Evolutionary conservation across 2,329 filamentous ascomycete genomes (phyloP), one percentile per base, ranked within the genome.

Genomic region (Alternaria triticimaculans): DNA sequence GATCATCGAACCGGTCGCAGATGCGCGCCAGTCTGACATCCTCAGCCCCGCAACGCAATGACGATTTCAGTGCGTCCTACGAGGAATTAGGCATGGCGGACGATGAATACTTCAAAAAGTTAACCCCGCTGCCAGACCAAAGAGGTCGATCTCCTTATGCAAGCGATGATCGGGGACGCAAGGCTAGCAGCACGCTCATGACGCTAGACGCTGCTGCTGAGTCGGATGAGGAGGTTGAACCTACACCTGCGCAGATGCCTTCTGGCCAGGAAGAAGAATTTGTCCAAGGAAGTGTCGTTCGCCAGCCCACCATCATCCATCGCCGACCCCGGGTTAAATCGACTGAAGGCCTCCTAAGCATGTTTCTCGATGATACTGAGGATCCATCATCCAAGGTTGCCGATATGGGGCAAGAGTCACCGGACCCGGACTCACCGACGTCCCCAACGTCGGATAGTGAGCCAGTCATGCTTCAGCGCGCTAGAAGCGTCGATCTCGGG

Each of bases 31-130:
- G 84, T 67, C 75, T 81, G 21, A 80, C 81, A 15, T 86, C 84
- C 8, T 72, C 74, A 5, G 72, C 80, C 20, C 69, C 74, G 5
- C 80, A 80, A 62, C 80, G 80, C 51, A 80, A 85, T 21, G 85
- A 87, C 20, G 86, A 88, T 25, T 87, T 87, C 58, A 84, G 81
- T 41, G 86, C 84, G 46, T 87, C 85, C 1, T 90, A 90, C 58
- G 92, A 94, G 65, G 90, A 92, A 55, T 83, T 90, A 28, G 84
- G 83, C 20, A 84, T 87, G 30, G 87, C 85, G 15, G 90, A 93
- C 64, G 92, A 95, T 64, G 92, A 96, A 72, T 93, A 93, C 72
- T 86, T 94, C 63, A 88, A 86, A 62, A 86, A 85, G 25, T 81
- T 87, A 55, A 84, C 81, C 11, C 82, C 81, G 49, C 80, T 78